phyloP scores from a whole-genome alignment of 768 basidiomycete species.

The Kwoniella shandongensis region DNA sequence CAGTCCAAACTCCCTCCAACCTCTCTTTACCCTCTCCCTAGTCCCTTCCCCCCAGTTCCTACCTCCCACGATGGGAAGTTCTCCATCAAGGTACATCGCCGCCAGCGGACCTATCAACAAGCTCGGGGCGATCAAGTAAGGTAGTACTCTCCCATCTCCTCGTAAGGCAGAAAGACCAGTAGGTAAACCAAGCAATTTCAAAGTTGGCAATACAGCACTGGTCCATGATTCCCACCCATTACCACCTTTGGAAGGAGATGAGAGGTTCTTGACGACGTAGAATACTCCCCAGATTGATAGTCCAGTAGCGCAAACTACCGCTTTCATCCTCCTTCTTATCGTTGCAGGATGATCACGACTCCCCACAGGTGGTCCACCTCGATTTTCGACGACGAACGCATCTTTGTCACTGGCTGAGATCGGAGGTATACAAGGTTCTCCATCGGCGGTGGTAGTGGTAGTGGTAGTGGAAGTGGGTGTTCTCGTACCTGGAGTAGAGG shows the following conservation, averaged over 20 bases:
- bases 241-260: slow-evolving; percentile 6
- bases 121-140: slow-evolving; percentile 69
- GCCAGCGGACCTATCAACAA: slow-evolving; percentile 79
- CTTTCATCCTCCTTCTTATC: slow-evolving; percentile 72
- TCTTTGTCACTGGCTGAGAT: slow-evolving; percentile 31
- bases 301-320: slow-evolving; percentile 66
- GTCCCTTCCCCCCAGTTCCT: slow-evolving; percentile 4
- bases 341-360: slow-evolving; percentile 76
- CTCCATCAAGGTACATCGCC: slow-evolving; percentile 51
- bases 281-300: slow-evolving; percentile 62
- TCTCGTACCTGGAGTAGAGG: neutral
- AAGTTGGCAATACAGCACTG: slow-evolving; percentile 6
- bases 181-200: slow-evolving; percentile 16
- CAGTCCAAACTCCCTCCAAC: slow-evolving; percentile 44
- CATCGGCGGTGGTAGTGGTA: neutral
- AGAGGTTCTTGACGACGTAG: slow-evolving; percentile 37
- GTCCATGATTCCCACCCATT: neutral
- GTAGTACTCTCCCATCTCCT: slow-evolving; percentile 10
- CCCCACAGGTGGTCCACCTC: slow-evolving; percentile 56
- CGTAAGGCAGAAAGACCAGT: neutral
- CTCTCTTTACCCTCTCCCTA: slow-evolving; percentile 6
- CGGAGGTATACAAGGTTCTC: slow-evolving; percentile 20
- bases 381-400: slow-evolving; percentile 48
- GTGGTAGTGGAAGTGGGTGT: neutral
- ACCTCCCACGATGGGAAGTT: slow-evolving; percentile 32